These are phyloP conservation scores for Fusarium ambrosium DNA, from an alignment of 2,329 filamentous ascomycete genomes.

Conservation along the genomic window DNA sequence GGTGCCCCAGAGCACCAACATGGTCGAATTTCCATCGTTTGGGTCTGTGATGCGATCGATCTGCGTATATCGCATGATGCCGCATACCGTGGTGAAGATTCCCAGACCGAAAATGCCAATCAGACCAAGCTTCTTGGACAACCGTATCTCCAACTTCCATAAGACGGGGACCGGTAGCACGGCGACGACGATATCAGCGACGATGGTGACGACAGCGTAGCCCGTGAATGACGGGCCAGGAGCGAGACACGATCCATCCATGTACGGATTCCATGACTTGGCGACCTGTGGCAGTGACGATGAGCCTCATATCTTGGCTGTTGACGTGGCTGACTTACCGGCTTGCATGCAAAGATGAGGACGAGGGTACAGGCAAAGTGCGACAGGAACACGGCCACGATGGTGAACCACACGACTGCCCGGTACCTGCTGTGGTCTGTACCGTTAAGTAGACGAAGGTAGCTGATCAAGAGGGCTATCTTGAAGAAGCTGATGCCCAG, in stretches of 20 bases:
- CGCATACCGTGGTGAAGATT: constrained; percentile 68
- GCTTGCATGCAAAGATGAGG: constrained; percentile 64
- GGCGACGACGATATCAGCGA: constrained; percentile 64
- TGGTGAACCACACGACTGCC: constrained; percentile 59
- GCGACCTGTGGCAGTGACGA: constrained; percentile 45
- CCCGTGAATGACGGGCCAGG: constrained; percentile 64
- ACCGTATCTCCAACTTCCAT: constrained; percentile 61
- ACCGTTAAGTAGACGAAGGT: constrained; percentile 63
- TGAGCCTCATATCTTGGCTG: background rate
- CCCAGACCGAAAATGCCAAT: constrained; percentile 66
- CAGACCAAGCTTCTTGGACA: constrained; percentile 63
- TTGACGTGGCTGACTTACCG: constrained; percentile 51
- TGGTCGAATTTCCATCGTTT: constrained; percentile 67
- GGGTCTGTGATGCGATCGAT: constrained; percentile 62
- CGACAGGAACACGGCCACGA: constrained; percentile 58
- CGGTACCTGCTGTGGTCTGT: constrained; percentile 62
- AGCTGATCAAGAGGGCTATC: constrained; percentile 66
- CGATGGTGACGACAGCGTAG: constrained; percentile 65
- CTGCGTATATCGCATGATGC: constrained; percentile 65
- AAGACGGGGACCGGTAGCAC: constrained; percentile 65
- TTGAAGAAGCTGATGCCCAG: constrained; percentile 70
- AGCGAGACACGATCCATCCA: constrained; percentile 59
- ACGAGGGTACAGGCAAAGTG: constrained; percentile 64
- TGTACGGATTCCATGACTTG: constrained; percentile 61
- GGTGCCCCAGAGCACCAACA: constrained; percentile 68